These are phyloP conservation scores for Platismatia glauca DNA, from an alignment of 495 filamentous ascomycete species.

Conservation along the genomic window DNA sequence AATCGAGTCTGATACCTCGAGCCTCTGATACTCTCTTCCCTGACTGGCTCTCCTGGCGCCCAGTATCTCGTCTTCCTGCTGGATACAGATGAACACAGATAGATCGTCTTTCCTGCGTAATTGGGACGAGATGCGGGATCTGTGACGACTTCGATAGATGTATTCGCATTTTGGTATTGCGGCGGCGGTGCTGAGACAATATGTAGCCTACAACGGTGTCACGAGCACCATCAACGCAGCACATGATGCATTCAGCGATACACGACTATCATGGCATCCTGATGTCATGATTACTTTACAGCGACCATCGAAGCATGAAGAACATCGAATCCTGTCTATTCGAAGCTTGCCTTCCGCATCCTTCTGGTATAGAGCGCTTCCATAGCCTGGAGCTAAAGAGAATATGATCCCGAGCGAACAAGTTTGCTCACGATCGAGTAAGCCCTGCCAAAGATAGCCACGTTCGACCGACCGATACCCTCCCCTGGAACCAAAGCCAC, in stretches of 20 bases:
- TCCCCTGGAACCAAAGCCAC: background rate
- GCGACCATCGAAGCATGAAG: background rate
- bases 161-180: too few relatives aligned
- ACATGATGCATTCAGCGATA: constrained; percentile 1
- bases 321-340: background rate
- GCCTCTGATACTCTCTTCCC: background rate
- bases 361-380: background rate
- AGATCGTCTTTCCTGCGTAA: too few relatives aligned
- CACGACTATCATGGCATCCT: background rate
- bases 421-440: background rate
- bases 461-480: background rate
- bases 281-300: background rate
- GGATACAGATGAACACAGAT: too few relatives aligned
- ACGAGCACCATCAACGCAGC: constrained; percentile 4
- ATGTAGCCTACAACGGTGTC: background rate
- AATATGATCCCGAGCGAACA: background rate
- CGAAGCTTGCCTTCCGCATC: background rate
- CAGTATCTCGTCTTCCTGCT: too few relatives aligned
- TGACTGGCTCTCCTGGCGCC: background rate
- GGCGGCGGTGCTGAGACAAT: constrained; percentile 7
- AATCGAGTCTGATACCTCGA: too few relatives aligned
- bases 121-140: too few relatives aligned
- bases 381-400: background rate
- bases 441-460: background rate
- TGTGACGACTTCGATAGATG: too few relatives aligned